phyloP scores from a whole-genome alignment of 805 yeast genomes.

The Wickerhamiella occidentalis region DNA sequence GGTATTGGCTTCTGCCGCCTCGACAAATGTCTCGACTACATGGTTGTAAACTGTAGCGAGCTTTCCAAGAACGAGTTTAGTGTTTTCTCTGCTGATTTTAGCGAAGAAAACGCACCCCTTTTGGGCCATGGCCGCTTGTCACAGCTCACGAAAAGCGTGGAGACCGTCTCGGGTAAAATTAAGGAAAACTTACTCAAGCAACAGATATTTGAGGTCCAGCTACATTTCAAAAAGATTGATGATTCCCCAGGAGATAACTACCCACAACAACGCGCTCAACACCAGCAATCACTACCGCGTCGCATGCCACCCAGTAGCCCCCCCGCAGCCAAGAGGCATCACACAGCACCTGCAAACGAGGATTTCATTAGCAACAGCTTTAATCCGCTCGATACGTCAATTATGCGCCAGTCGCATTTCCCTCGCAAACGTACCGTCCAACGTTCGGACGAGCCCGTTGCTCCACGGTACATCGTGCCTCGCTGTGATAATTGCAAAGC shows the following conservation, averaged over 20 bases:
- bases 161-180: slow-evolving; percentile 10
- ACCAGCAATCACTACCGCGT: neutral
- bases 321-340: slow-evolving; percentile 4
- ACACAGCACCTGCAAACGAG: neutral
- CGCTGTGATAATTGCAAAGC: slow-evolving; percentile 21
- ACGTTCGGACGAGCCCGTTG: slow-evolving; percentile 1
- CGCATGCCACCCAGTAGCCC: slow-evolving; percentile 6
- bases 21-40: slow-evolving; percentile 26
- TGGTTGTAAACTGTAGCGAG: slow-evolving; percentile 29
- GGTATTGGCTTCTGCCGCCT: slow-evolving; percentile 27
- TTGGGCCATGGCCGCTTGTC: slow-evolving; percentile 33
- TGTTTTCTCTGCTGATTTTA: slow-evolving; percentile 31
- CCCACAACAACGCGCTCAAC: neutral
- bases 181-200: slow-evolving; percentile 5
- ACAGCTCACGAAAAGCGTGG: slow-evolving; percentile 1
- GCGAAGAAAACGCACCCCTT: slow-evolving; percentile 30
- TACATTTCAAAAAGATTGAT: slow-evolving; percentile 8
- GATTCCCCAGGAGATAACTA: neutral
- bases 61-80: slow-evolving; percentile 28
- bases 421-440: slow-evolving; percentile 1
- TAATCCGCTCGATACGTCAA: slow-evolving; percentile 1
- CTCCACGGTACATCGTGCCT: neutral
- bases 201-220: slow-evolving; percentile 10
- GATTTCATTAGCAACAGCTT: slow-evolving; percentile 6
- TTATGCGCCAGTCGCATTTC: slow-evolving; percentile 5